phyloP scores from a whole-genome alignment of 129 eudicot species.

The Artemisia annua region DNA sequence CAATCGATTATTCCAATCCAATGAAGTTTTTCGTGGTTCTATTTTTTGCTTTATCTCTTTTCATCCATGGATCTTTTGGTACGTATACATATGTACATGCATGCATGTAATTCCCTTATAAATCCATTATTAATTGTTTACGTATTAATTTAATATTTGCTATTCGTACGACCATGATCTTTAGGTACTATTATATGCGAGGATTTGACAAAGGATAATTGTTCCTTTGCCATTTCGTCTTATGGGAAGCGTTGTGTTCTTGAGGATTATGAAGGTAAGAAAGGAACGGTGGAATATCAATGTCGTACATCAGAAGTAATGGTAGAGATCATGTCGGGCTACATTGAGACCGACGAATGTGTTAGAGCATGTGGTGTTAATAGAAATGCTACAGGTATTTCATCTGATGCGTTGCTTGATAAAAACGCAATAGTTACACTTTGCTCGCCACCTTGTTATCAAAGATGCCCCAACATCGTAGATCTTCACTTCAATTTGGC shows the following conservation, averaged over 20 bases:
- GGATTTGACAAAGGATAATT: conserved; percentile 40
- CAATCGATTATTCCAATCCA: conserved; percentile 20
- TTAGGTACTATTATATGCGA: conserved; percentile 59
- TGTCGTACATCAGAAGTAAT: conserved; percentile 70
- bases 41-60: conserved; percentile 40
- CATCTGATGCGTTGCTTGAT: conserved; percentile 68
- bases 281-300: conserved; percentile 52
- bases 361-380: conserved; percentile 69
- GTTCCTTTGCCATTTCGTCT: conserved; percentile 60
- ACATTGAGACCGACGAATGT: conserved; percentile 70
- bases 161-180: neutral
- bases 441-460: conserved; percentile 72
- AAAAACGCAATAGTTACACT: conserved; percentile 50
- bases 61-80: conserved; percentile 52
- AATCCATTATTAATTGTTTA: neutral
- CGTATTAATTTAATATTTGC: neutral
- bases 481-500: conserved; percentile 88
- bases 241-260: conserved; percentile 74
- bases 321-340: conserved; percentile 54
- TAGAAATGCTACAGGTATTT: conserved; percentile 57
- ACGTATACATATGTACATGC: neutral
- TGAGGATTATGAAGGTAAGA: conserved; percentile 47
- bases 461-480: conserved; percentile 73
- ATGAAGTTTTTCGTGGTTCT: conserved; percentile 45
- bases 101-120: neutral